Evolutionary conservation across 345 rosid species (phyloP), one percentile per base, ranked within the genome.

Genomic region (Hypericum perforatum): DNA sequence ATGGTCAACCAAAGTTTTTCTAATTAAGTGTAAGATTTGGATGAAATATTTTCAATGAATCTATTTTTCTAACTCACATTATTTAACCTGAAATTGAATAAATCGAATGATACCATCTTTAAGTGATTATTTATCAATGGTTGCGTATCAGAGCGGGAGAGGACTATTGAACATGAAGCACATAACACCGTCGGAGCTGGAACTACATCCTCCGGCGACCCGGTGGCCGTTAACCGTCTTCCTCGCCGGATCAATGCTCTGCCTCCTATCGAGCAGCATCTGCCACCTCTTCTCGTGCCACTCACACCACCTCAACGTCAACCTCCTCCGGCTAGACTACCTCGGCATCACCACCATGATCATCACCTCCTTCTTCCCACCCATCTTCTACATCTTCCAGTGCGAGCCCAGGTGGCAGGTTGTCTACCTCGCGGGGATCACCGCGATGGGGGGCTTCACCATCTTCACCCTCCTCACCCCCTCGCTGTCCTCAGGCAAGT

Each of bases 261-360:
- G 97, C 51, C 81, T 90, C 57, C 75, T 86, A 16, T 83, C 89
- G 1, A 86, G 95, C 67, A 84, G 78, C 70, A 57, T 82, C 41
- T 90, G 97, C 65, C 95, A 90, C 59, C 86, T 90, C 59, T 86
- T 90, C 45, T 82, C 78, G 0, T 86, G 97, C 68, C 97, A 90
- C 45, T 90, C 95, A 5, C 78, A 39, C 60, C 73, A 63, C 11
- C 67, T 84, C 0, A 86, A 67, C 79, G 51, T 82, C 63, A 40
- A 64, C 11, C 67, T 90, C 48, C 68, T 86, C 14, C 74, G 91
- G 8, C 65, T 90, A 5, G 97, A 90, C 70, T 90, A 80, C 14
- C 51, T 74, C 0, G 95, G 97, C 0, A 90, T 90, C 64, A 58
- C 89, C 1, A 66, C 66, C 59, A 86, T 86, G 97, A 90, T 90